These are phyloP conservation scores for Simplicillium aogashimaense DNA, from an alignment of 2,329 filamentous ascomycete species.

Conservation along the genomic window DNA sequence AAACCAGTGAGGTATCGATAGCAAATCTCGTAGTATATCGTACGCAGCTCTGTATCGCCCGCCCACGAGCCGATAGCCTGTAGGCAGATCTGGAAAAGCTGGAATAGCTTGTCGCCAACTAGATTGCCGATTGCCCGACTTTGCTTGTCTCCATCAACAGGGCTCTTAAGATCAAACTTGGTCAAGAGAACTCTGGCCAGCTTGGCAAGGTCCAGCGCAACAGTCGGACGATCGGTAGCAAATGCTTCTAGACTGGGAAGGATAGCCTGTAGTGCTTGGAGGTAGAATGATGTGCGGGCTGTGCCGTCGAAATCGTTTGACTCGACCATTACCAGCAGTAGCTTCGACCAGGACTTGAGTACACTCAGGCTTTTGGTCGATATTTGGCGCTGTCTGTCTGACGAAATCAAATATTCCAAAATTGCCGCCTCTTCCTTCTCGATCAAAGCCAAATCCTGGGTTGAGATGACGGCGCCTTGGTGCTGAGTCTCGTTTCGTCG, in stretches of 20 bases:
- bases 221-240: constrained; percentile 55
- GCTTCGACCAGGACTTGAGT: constrained; percentile 73
- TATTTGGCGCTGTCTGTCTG: constrained; percentile 54
- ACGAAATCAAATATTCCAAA: constrained; percentile 49
- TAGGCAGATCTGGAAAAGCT: constrained; percentile 82
- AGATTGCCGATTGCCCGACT: constrained; percentile 52
- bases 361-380: constrained; percentile 51
- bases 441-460: constrained; percentile 37
- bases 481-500: constrained; percentile 53
- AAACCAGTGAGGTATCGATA: constrained; percentile 75
- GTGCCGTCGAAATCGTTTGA: constrained; percentile 69
- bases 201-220: constrained; percentile 67
- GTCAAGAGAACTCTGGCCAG: constrained; percentile 66
- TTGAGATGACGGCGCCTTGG: constrained; percentile 35
- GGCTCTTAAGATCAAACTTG: constrained; percentile 50
- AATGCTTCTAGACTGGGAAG: constrained; percentile 78
- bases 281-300: constrained; percentile 64
- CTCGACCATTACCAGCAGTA: constrained; percentile 75
- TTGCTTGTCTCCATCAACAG: constrained; percentile 28
- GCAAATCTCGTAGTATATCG: constrained; percentile 85
- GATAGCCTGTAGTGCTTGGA: constrained; percentile 80
- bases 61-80: constrained; percentile 67
- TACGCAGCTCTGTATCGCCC: constrained; percentile 61
- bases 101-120: constrained; percentile 79
- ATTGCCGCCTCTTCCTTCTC: constrained; percentile 52